Conservation (phyloP, 1,284 basidiomycete species). For the Cryptococcus depauperatus region DNA sequence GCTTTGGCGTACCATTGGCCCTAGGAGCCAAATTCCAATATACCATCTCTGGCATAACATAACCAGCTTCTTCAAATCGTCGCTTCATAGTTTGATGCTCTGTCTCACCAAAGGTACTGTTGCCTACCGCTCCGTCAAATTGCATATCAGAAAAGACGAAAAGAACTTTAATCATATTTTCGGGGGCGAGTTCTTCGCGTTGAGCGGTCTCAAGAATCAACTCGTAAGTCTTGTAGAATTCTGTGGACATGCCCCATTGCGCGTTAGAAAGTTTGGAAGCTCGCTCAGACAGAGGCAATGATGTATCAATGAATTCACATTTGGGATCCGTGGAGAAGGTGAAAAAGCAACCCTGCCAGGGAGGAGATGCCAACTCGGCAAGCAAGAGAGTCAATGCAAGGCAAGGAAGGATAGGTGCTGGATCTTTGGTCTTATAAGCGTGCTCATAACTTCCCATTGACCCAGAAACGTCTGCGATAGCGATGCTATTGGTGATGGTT, state of each 20-base stretch:
- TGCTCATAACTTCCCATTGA: constrained; percentile 52
- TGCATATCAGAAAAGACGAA: constrained; percentile 73
- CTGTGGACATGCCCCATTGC: constrained; percentile 55
- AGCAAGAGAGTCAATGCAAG: constrained; percentile 60
- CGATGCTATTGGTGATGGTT: constrained; percentile 55
- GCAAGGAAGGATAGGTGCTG: constrained; percentile 53
- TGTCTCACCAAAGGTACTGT: constrained; percentile 50
- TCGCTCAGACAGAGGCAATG: constrained; percentile 39
- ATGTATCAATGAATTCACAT: constrained; percentile 50
- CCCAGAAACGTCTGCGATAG: constrained; percentile 63
- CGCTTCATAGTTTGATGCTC: constrained; percentile 54
- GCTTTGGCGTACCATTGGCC: constrained; percentile 38
- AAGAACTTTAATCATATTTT: constrained; percentile 63
- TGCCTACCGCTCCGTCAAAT: constrained; percentile 51
- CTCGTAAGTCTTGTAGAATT: constrained; percentile 42
- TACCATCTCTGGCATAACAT: constrained; percentile 57
- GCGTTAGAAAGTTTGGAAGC: constrained; percentile 44
- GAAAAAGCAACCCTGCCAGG: constrained; percentile 59
- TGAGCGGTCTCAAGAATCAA: constrained; percentile 53
- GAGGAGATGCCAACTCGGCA: constrained; percentile 54
- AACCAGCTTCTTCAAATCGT: constrained; percentile 55
- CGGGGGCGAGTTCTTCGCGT: constrained; percentile 52
- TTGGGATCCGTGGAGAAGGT: constrained; percentile 55
- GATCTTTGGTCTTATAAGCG: constrained; percentile 1
- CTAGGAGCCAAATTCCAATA: constrained; percentile 32